phyloP scores from a whole-genome alignment of 768 basidiomycete species.

The Amanita inopinata region DNA sequence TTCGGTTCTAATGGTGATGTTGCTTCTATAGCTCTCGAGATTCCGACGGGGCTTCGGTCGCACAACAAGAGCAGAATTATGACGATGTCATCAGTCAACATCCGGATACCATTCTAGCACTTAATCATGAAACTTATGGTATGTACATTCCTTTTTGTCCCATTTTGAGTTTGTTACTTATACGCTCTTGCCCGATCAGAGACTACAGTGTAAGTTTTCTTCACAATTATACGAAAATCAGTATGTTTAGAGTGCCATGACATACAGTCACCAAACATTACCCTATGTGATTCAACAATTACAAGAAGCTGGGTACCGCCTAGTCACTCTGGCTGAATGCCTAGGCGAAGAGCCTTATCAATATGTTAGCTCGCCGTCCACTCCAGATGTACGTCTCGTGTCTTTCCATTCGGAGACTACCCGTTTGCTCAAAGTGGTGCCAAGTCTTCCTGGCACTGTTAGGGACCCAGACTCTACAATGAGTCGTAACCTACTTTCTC shows the following conservation, averaged over 20 bases:
- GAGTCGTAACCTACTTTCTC: no score
- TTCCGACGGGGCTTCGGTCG: conserved; percentile 24
- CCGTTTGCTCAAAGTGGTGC: no score
- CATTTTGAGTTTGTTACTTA: neutral
- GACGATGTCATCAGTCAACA: conserved; percentile 18
- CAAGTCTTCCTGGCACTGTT: no score
- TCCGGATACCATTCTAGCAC: conserved; percentile 27
- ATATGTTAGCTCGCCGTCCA: conserved; percentile 19
- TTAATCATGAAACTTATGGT: conserved; percentile 35
- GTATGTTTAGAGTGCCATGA: neutral
- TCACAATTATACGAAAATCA: neutral
- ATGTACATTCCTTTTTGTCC: neutral
- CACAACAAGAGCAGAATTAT: conserved; percentile 24
- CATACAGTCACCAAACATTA: conserved; percentile 22
- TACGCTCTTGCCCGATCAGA: conserved; percentile 7
- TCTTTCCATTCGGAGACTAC: neutral
- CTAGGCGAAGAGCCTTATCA: conserved; percentile 29
- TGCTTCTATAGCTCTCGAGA: conserved; percentile 23
- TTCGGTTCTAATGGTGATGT: neutral
- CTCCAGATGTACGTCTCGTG: conserved; percentile 20
- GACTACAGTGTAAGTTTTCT: conserved; percentile 17
- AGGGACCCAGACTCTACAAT: no score
- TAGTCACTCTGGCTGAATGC: conserved; percentile 36
- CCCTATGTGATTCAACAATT: conserved; percentile 30
- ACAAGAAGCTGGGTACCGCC: conserved; percentile 28